phyloP scores from a whole-genome alignment of 176 grass and related monocot genomes.

The Avena insularis region DNA sequence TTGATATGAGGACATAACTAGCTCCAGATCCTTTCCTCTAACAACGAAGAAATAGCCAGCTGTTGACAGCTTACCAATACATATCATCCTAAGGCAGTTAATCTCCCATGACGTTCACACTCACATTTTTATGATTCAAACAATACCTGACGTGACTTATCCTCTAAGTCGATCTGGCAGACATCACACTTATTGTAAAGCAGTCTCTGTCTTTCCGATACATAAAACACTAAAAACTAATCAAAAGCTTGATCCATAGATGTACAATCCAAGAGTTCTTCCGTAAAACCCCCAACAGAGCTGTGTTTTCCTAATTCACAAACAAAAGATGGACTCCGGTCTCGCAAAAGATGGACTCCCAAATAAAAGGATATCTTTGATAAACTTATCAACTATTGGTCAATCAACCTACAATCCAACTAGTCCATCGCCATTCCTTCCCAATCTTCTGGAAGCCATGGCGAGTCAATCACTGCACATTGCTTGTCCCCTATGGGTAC shows the following conservation, averaged over 20 bases:
- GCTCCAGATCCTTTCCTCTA: background rate
- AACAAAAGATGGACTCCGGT: background rate
- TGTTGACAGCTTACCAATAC: background rate
- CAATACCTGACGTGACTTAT: background rate
- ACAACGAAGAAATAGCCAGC: background rate
- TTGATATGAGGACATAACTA: background rate
- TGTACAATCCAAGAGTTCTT: background rate
- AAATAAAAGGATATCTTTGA: background rate
- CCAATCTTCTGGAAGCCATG: background rate
- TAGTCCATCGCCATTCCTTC: background rate
- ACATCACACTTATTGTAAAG: slow-evolving; percentile 10
- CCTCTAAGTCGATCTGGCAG: background rate
- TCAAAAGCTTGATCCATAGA: background rate
- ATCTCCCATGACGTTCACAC: background rate
- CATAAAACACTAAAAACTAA: background rate
- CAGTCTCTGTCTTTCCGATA: background rate
- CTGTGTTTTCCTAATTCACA: background rate
- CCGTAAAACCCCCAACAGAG: background rate
- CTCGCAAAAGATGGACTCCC: background rate
- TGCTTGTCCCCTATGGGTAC: background rate
- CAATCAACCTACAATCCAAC: background rate
- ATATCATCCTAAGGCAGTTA: background rate
- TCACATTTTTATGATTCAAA: background rate
- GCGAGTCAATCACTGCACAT: slow-evolving; percentile 8
- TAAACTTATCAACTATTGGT: too few relatives aligned